Evolutionary conservation across 441 rosid species (phyloP), one percentile per base, ranked within the genome.

Genomic region (Pelargonium australe): DNA sequence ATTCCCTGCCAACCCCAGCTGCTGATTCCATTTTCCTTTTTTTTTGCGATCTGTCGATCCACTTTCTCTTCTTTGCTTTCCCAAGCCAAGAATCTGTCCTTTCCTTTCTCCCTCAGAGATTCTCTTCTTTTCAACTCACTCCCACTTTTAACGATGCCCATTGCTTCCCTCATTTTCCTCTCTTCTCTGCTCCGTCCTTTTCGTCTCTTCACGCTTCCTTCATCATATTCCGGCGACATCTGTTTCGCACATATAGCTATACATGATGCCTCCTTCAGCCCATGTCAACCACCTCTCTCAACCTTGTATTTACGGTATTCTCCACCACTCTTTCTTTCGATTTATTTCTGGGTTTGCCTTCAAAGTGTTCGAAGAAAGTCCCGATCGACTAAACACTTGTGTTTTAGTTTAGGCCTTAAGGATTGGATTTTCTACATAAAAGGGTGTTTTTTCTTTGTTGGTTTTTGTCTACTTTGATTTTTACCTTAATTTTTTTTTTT

Each of bases 41-140:
- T 16, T 49, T 16, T 49, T n/a, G 55, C 55, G 55, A 49, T 49
- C 55, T 49, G 14, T 49, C 55, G 55, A 49, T 64, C 73, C 73
- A 70, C 81, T 70, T 76, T 83, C 77, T 75, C 83, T 80, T 76
- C 78, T 73, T 78, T 84, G 78, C 85, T 85, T 90, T 90, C 87
- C 75, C 90, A 93, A 89, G 98, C 90, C 82, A 89, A 91, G 98
- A 92, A 91, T 93, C 95, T 85, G 55, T 4, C 55, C 11, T 49
- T 49, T 49, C 55, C 55, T 49, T 13, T 49, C 55, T 16, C 55
- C 8, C 55, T 49, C 55, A 49, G 55, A 49, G 55, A 49, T 49
- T 49, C 55, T 9, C 55, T 13, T 49, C 55, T 49, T 49, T 49
- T 49, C 55, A 49, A 49, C 55, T 16, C 55, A 7, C 55, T 16